A percentile compares a stretch with the other conserved stretches of the same genome.
These are phyloP conservation scores for Roridomyces roridus DNA, from an alignment of 768 basidiomycete genomes.

Conservation along the genomic window DNA sequence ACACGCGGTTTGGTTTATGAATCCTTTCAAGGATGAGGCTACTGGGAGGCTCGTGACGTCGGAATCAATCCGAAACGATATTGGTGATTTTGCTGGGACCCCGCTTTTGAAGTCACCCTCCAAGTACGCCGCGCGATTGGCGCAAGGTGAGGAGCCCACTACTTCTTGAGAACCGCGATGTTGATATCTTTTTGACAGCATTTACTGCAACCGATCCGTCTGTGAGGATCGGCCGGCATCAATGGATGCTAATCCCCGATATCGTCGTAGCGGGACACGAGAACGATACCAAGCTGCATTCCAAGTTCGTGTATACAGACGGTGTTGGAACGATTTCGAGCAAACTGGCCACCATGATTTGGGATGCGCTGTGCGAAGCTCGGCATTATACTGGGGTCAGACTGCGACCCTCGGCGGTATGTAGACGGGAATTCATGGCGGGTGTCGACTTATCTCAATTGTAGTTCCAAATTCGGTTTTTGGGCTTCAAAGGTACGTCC, in stretches of 20 bases:
- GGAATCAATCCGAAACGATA: conserved; percentile 59
- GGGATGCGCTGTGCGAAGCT: conserved; percentile 56
- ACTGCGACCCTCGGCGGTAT: conserved; percentile 65
- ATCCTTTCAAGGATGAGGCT: conserved; percentile 57
- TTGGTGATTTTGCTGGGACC: conserved; percentile 71
- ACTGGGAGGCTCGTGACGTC: conserved; percentile 55
- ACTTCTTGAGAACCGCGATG: too few relatives aligned
- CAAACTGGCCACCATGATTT: conserved; percentile 63
- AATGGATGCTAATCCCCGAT: conserved; percentile 74
- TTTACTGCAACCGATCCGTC: conserved; percentile 85
- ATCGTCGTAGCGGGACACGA: conserved; percentile 43
- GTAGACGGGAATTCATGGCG: conserved; percentile 28
- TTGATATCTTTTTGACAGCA: too few relatives aligned
- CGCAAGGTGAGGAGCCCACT: conserved; percentile 65
- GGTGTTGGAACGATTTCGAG: conserved; percentile 82
- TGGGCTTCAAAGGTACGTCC: conserved; percentile 89
- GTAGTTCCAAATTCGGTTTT: conserved; percentile 70
- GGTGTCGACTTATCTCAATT: neutral
- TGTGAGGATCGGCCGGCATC: conserved; percentile 53
- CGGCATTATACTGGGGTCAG: conserved; percentile 40
- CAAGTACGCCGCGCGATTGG: conserved; percentile 82
- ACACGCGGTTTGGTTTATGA: conserved; percentile 86
- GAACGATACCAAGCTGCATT: conserved; percentile 12
- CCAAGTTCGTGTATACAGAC: conserved; percentile 64
- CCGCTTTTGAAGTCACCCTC: conserved; percentile 64